A percentile compares a stretch with the other conserved stretches of the same genome.
phyloP scores from a whole-genome alignment of 148 eudicot species.

The Chenopodium berlandieri region DNA sequence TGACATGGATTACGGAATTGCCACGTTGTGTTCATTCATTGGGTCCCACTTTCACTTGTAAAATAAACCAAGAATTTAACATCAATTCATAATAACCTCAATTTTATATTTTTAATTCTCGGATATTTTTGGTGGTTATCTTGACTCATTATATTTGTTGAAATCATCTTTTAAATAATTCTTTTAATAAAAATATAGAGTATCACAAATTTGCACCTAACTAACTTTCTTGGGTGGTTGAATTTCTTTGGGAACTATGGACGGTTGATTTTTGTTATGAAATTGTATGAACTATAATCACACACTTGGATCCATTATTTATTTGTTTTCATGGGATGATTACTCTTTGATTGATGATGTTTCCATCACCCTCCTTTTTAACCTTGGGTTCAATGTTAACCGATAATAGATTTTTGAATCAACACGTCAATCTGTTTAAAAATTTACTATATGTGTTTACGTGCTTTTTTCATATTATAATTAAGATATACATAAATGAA shows the following conservation, averaged over 20 bases:
- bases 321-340: neutral
- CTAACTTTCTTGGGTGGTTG: conserved; percentile 6
- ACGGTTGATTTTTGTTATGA: neutral
- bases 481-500: no score
- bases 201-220: conserved; percentile 23
- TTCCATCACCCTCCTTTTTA: no score
- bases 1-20: neutral
- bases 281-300: neutral
- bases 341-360: neutral
- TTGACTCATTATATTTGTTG: neutral
- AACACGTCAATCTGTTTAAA: no score
- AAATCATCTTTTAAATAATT: neutral
- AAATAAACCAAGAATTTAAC: neutral
- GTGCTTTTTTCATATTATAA: no score
- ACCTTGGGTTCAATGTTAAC: no score
- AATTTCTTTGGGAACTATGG: neutral
- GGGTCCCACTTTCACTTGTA: neutral
- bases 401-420: no score
- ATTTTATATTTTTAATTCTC: neutral
- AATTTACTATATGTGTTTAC: no score
- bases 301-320: conserved; percentile 10
- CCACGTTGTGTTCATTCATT: neutral
- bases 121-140: conserved; percentile 16
- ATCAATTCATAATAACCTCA: neutral
- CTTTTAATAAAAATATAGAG: neutral